phyloP scores from a whole-genome alignment of 139 green algal genomes.

The Trebouxia sp. region DNA sequence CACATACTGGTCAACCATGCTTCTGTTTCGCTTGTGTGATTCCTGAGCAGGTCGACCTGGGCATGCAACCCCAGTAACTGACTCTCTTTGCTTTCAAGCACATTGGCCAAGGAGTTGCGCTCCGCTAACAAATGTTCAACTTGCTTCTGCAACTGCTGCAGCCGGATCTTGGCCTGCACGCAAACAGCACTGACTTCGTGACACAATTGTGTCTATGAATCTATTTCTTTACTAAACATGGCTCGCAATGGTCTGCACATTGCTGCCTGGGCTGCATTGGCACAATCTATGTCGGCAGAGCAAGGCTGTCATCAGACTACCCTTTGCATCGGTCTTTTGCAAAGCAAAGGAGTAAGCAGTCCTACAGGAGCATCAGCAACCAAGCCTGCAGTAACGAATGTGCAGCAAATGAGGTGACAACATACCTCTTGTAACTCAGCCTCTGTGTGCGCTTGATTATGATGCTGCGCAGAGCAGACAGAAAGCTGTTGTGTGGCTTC shows the following conservation, averaged over 20 bases:
- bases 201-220: no score
- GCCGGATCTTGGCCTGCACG: neutral
- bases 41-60: conserved; percentile 15
- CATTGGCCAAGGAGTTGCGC: neutral
- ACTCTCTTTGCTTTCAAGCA: neutral
- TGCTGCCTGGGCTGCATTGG: no score
- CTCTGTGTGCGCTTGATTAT: neutral
- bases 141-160: neutral
- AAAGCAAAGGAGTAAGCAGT: no score
- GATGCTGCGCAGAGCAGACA: neutral
- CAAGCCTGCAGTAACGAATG: neutral
- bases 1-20: conserved; percentile 21
- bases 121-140: neutral
- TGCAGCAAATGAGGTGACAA: neutral
- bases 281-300: no score
- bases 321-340: no score
- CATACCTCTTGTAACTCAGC: conserved; percentile 8
- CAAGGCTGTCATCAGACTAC: no score
- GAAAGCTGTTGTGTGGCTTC: conserved; percentile 6
- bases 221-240: no score
- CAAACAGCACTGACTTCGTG: no score
- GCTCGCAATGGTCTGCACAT: no score
- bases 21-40: conserved; percentile 1
- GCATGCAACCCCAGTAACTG: neutral
- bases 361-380: no score